A percentile compares a stretch with the other conserved stretches of the same genome.
These are phyloP conservation scores for Suillus subalutaceus DNA, from an alignment of 768 basidiomycete genomes.

Conservation along the genomic window DNA sequence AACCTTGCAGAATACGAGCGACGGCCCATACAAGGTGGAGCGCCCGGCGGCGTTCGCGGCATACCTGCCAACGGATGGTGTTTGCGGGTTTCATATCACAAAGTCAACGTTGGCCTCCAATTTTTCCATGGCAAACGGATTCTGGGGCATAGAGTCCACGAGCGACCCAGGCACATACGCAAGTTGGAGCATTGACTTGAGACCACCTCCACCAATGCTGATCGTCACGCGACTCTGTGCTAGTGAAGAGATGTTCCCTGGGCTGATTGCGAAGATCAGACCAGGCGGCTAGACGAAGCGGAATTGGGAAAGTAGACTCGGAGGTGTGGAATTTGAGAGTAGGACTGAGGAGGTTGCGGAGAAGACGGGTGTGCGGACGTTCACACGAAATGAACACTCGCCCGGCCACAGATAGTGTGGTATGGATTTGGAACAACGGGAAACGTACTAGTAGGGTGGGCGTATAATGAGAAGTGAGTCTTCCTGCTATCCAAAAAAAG, in stretches of 20 bases:
- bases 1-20: neutral
- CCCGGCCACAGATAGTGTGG: conserved; percentile 53
- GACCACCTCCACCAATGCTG: conserved; percentile 35
- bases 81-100: conserved; percentile 46
- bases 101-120: conserved; percentile 29
- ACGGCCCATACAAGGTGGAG: conserved; percentile 14
- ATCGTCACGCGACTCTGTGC: conserved; percentile 47
- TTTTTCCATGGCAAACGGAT: conserved; percentile 17
- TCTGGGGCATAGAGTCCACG: conserved; percentile 24
- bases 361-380: conserved; percentile 35
- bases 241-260: conserved; percentile 32
- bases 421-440: conserved; percentile 43
- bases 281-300: conserved; percentile 37
- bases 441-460: conserved; percentile 40
- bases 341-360: conserved; percentile 32
- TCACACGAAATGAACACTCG: conserved; percentile 42
- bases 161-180: conserved; percentile 33
- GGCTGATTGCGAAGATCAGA: conserved; percentile 39
- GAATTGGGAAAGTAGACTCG: conserved; percentile 44
- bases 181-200: conserved; percentile 48
- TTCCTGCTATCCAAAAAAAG: neutral
- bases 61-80: conserved; percentile 48
- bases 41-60: conserved; percentile 29
- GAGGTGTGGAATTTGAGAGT: conserved; percentile 50
- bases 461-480: conserved; percentile 51